Evolutionary conservation across 768 basidiomycete genomes (phyloP), one percentile per base, ranked within the genome.

Genomic region (Hirschioporus abietinus): DNA sequence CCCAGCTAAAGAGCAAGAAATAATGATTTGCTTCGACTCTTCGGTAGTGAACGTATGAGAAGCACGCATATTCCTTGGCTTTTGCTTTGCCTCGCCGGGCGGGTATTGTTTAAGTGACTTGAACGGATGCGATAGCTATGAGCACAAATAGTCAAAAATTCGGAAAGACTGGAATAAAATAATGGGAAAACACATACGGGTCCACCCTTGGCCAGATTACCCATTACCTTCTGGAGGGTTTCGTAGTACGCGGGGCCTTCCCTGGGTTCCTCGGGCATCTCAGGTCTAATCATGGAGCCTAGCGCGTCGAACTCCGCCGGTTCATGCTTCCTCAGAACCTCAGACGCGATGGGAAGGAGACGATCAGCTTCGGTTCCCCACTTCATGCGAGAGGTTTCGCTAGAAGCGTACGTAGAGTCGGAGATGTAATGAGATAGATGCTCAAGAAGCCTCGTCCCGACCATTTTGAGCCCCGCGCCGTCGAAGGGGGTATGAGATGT

Each of bases 401-500:
- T 59, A 6, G 71, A 20, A 17, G 10, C 59, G 42, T 64, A 34
- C 3, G 65, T 64, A 34, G 72, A 63, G 36, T 69, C 17, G 35
- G 35, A 23, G 23, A 68, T 58, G 24, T 25, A 26, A 6, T 1
- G 24, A 5, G 67, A 4, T 10, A 68, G 64, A 52, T 58, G 57
- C 57, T 24, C 57, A 30, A 76, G 70, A 27, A 65, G 71, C 23
- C 52, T 26, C n/a, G 58, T 70, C 27, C 70, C 59, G 27, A 74
- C 34, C 24, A 73, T 71, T 63, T 73, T 73, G 35, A 67, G 59
- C 17, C 70, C 74, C 15, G 66, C 67, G 1, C 73, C 73, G 65
- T 76, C 75, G 63, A 73, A 72, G 9, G 70, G 68, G 18, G 68
- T 57, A 63, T 76, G 73, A 58, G 68, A 69, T 4, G 67, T 71